These are phyloP conservation scores for Cladorrhinum sp. DNA, from an alignment of 2,329 filamentous ascomycete species.

Conservation along the genomic window DNA sequence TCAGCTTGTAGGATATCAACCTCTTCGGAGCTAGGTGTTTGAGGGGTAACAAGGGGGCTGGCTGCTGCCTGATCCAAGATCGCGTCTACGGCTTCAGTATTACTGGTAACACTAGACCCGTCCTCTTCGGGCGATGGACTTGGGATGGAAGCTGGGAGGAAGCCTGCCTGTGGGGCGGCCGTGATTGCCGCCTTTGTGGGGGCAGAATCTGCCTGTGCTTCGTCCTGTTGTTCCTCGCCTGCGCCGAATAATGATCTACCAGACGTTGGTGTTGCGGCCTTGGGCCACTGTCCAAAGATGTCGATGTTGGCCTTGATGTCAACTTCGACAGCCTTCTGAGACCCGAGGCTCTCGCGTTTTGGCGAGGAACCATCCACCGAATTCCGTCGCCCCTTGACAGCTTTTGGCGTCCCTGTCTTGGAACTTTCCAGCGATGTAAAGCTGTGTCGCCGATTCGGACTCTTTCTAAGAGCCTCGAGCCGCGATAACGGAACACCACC, in stretches of 20 bases:
- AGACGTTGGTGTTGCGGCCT: background rate
- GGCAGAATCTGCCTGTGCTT: no score
- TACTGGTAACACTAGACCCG: slow-evolving; percentile 6
- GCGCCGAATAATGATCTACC: background rate
- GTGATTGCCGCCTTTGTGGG: background rate
- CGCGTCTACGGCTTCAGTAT: background rate
- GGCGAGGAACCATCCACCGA: slow-evolving; percentile 23
- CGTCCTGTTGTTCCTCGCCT: background rate
- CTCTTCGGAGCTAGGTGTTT: background rate
- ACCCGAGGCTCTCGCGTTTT: background rate
- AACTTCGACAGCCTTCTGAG: slow-evolving; percentile 26
- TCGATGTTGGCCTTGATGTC: slow-evolving; percentile 35
- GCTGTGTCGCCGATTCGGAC: slow-evolving; percentile 30
- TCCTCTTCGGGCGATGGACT: background rate
- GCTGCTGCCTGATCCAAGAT: slow-evolving; percentile 20
- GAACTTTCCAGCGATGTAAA: slow-evolving; percentile 11
- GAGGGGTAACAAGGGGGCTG: slow-evolving; percentile 3
- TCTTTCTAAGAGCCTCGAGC: slow-evolving; percentile 14
- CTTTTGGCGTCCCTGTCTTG: background rate
- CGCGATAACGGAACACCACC: slow-evolving; percentile 18
- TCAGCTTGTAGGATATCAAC: background rate
- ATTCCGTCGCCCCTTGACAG: slow-evolving; percentile 20
- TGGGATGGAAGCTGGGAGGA: background rate
- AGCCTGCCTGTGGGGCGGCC: background rate
- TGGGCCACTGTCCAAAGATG: slow-evolving; percentile 31